Evolutionary conservation across 208 protist genomes (phyloP).

Genomic region (Blastocrithidia nonstop): DNA sequence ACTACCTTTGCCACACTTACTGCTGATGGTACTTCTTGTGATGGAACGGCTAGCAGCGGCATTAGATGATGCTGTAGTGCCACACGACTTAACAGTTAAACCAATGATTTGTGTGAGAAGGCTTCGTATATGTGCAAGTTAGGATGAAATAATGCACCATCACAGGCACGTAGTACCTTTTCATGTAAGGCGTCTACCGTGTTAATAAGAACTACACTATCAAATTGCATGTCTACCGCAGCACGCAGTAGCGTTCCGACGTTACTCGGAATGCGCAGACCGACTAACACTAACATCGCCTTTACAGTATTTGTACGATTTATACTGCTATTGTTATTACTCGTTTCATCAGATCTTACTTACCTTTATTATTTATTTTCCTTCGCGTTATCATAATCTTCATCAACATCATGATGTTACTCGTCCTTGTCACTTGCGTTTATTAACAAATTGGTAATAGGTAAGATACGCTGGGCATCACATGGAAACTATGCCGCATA

Average conservation of each 20-base stretch:
- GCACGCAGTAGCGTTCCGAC: slow-evolving; percentile 53
- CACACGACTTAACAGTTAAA: slow-evolving; percentile 36
- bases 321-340: no score
- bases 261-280: slow-evolving; percentile 77
- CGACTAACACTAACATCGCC: slow-evolving; percentile 59
- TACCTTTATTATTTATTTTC: no score
- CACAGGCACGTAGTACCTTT: slow-evolving; percentile 75
- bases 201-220: slow-evolving; percentile 46
- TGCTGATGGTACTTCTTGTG: slow-evolving; percentile 40
- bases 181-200: slow-evolving; percentile 61
- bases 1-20: slow-evolving; percentile 59
- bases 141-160: slow-evolving; percentile 42
- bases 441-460: background rate
- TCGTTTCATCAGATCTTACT: no score
- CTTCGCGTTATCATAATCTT: background rate
- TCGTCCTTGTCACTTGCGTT: no score
- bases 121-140: slow-evolving; percentile 28
- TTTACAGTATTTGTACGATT: slow-evolving; percentile 7
- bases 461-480: background rate
- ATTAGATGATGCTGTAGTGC: slow-evolving; percentile 43
- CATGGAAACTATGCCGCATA: slow-evolving; percentile 70
- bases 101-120: slow-evolving; percentile 7
- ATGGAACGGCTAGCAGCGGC: slow-evolving; percentile 60
- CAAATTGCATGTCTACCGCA: slow-evolving; percentile 60
- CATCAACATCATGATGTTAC: slow-evolving; percentile 1